Conservation (phyloP, 192 early-diverging fungal species). For the Globomyces pollinis-pini region DNA sequence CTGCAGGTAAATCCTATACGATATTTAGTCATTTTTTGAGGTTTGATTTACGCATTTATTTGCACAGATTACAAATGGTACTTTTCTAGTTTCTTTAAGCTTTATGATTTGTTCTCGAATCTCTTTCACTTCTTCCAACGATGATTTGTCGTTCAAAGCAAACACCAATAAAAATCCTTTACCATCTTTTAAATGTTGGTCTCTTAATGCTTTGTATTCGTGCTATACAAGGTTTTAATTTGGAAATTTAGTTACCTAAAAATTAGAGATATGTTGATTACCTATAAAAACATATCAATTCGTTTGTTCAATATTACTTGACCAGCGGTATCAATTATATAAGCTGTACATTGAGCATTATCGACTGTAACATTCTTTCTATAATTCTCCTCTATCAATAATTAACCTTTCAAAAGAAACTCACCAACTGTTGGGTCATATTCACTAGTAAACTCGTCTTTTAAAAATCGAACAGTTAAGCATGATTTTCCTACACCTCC, state of each 20-base stretch:
- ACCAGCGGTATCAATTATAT: slow-evolving; percentile 54
- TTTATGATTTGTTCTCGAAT: slow-evolving; percentile 48
- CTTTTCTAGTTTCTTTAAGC: slow-evolving; percentile 45
- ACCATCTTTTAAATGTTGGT: slow-evolving; percentile 47
- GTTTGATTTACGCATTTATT: slow-evolving; percentile 50
- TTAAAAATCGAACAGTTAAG: slow-evolving; percentile 50
- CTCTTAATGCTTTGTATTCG: slow-evolving; percentile 49
- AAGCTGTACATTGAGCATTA: slow-evolving; percentile 27
- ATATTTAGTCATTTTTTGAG: background rate
- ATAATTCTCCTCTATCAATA: slow-evolving; percentile 46
- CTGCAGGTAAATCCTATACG: slow-evolving; percentile 41
- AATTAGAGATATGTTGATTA: no score
- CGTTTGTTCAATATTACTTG: slow-evolving; percentile 21
- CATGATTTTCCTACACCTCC: slow-evolving; percentile 58
- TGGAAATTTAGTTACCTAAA: no score
- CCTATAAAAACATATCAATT: background rate
- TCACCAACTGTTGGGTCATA: slow-evolving; percentile 53
- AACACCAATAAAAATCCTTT: slow-evolving; percentile 54
- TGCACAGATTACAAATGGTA: slow-evolving; percentile 48
- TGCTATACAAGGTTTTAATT: slow-evolving; percentile 22
- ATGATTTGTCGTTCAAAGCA: slow-evolving; percentile 38
- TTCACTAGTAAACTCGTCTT: slow-evolving; percentile 51
- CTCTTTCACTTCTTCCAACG: slow-evolving; percentile 53
- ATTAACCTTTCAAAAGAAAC: slow-evolving; percentile 7
- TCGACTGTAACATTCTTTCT: slow-evolving; percentile 47